Conservation (phyloP, 2,329 filamentous ascomycete genomes). For the Cladorrhinum sp. region DNA sequence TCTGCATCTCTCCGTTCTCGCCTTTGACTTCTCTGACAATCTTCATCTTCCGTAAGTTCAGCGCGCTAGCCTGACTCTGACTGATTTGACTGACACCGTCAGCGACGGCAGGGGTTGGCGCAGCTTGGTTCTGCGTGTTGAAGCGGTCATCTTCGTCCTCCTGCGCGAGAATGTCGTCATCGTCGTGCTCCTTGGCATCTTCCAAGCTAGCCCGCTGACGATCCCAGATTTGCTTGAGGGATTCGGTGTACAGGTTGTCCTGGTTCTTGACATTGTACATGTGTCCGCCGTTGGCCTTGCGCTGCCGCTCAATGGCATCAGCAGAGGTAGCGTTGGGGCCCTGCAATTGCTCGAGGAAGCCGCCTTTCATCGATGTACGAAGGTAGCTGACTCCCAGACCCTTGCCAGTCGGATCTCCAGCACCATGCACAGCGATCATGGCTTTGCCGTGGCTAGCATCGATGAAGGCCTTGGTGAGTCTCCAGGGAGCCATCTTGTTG, state of each 20-base stretch:
- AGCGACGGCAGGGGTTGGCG: constrained; percentile 67
- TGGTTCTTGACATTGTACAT: constrained; percentile 97
- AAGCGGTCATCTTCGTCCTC: constrained; percentile 65
- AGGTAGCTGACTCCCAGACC: constrained; percentile 96
- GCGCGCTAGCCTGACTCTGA: constrained; percentile 65
- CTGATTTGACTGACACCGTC: constrained; percentile 80
- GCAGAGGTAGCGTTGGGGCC: constrained; percentile 65
- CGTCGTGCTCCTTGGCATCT: constrained; percentile 65
- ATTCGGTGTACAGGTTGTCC: constrained; percentile 85
- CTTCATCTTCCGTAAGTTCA: constrained; percentile 62
- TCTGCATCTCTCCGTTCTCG: constrained; percentile 60
- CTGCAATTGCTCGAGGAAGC: constrained; percentile 77
- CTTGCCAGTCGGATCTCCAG: constrained; percentile 89
- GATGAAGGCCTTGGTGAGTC: constrained; percentile 93
- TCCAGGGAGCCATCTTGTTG: constrained; percentile 91
- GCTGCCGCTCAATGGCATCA: constrained; percentile 82
- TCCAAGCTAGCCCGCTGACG: constrained; percentile 77
- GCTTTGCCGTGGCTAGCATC: constrained; percentile 92
- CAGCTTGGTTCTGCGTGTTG: constrained; percentile 67
- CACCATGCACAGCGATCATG: constrained; percentile 92
- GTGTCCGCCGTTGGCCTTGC: constrained; percentile 87
- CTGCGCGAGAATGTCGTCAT: constrained; percentile 56
- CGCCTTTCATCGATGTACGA: constrained; percentile 97
- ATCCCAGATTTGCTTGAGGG: constrained; percentile 89
- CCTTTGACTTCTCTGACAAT: constrained; percentile 66